Evolutionary conservation across 2,329 filamentous ascomycete genomes (phyloP), one percentile per base, ranked within the genome.

Genomic region (Talaromyces marneffei): DNA sequence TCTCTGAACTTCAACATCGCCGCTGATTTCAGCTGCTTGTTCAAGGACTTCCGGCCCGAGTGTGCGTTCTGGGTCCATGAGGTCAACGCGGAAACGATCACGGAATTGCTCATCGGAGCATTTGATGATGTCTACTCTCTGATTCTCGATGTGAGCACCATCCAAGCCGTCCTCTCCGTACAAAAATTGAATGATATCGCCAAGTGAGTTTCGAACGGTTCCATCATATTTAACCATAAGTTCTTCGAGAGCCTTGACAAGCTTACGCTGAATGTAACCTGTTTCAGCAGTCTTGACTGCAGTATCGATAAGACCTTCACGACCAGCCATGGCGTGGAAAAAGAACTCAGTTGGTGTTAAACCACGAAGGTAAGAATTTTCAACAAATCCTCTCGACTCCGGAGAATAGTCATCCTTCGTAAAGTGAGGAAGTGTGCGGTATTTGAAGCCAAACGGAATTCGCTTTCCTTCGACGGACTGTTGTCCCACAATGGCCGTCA

Each of bases 291-390:
- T 99, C 84, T 99, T 99, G 78, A 99, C 95, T 67, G 94, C 94
- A 57, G 94, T 99, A 83, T 99, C 94, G 69, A 99, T 99, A 60
- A 99, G 83, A 96, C 94, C 94, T 79, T 99, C 94, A 81, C 94
- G 87, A 91, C 94, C 94, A 82, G 94, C 94, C 94, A 99, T 99
- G 72, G 94, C 94, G 84, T 99, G 94, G 84, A 99, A 99, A 81
- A 97, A 99, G 79, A 99, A 99, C 69, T 99, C 94, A 0, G 90
- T 88, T 0, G 94, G 94, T 0, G 95, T 99, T 62, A 99, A 80
- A 60, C 94, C 94, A 81, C 94, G 90, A 12, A 99, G 85, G 70
- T 99, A 99, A 0, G 94, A 99, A 78, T 99, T 99, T 77, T 99
- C 94, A 20, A 99, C 94, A 72, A 99, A 99, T 44, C 94, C 94